These are phyloP conservation scores for Diphasiastrum complanatum DNA, from an alignment of 83 land plant species.

Conservation along the genomic window DNA sequence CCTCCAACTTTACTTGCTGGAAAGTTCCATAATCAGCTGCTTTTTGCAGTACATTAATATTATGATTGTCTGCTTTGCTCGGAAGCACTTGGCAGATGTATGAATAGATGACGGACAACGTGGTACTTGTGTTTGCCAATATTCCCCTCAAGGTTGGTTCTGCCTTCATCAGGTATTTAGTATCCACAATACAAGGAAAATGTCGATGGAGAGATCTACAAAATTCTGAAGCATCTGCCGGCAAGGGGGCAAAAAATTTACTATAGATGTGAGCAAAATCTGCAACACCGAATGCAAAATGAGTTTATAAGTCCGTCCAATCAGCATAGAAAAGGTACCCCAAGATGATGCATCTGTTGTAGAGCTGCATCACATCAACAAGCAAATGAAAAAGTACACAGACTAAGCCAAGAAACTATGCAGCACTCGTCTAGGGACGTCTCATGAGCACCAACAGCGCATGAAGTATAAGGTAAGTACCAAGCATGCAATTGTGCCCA, in stretches of 20 bases:
- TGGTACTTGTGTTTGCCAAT: slow-evolving; percentile 48
- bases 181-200: slow-evolving; percentile 77
- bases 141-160: slow-evolving; percentile 26
- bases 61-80: neutral
- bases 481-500: slow-evolving; percentile 89
- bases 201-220: slow-evolving; percentile 39
- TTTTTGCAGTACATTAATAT: neutral
- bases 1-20: slow-evolving; percentile 52
- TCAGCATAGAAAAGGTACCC: neutral
- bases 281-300: slow-evolving; percentile 21
- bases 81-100: slow-evolving; percentile 20
- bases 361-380: neutral
- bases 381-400: neutral
- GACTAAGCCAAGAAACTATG: neutral
- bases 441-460: no score
- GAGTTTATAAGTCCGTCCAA: neutral
- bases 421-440: no score
- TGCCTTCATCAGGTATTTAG: slow-evolving; percentile 61
- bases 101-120: slow-evolving; percentile 61
- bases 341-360: neutral
- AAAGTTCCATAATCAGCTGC: neutral
- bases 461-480: no score
- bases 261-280: slow-evolving; percentile 73
- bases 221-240: slow-evolving; percentile 51
- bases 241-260: slow-evolving; percentile 70